Base-by-base conservation (phyloP, 192 early-diverging fungal genomes). In the Umbelopsis vinacea region DNA sequence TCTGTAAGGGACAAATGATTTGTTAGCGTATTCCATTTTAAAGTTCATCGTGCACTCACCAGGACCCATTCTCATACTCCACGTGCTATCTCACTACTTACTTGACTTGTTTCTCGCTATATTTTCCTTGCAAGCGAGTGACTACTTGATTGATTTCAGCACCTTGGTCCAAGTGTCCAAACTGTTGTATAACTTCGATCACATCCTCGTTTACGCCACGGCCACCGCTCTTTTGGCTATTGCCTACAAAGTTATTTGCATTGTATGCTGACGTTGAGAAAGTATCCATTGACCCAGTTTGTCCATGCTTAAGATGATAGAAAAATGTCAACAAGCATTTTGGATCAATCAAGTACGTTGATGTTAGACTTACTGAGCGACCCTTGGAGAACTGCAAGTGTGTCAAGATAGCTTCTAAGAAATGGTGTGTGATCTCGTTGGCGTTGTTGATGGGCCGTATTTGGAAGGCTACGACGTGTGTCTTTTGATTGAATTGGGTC, bases 401-500 rank as follows among this genome's bases (percentile, higher is more conserved):
- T 23, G 83, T 84, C 35, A 86, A 83, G 15, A 90, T 86, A 66
- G 83, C 87, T 63, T 92, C 89, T 43, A 95, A 72, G 45, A 84
- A 85, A 73, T 95, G 95, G 71, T 88, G 92, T 0, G 91, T 85
- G 46, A 95, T 81, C 74, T 95, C 93, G 81, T 97, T 91, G 53
- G 87, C 82, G 63, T 89, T 85, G 6, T 77, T 80, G 15, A 97
- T 84, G 24, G 86, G 86, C 1, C 88, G 83, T 43, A 96, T 85
- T 46, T 83, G 69, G 71, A 82, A 83, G 5, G 85, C 84, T 19
- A 79, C 77, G 43, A 94, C 67, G 29, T 71, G 79, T 12, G 83
- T 77, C 66, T 86, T 84, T 47, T 83, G 73, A 67, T 92, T 83
- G 75, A 90, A 92, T 52, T 78, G 76, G 66, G 87, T 87, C 35